Evolutionary conservation across 768 basidiomycete genomes (phyloP), one percentile per base, ranked within the genome.

Genomic region (Suillus clintonianus): DNA sequence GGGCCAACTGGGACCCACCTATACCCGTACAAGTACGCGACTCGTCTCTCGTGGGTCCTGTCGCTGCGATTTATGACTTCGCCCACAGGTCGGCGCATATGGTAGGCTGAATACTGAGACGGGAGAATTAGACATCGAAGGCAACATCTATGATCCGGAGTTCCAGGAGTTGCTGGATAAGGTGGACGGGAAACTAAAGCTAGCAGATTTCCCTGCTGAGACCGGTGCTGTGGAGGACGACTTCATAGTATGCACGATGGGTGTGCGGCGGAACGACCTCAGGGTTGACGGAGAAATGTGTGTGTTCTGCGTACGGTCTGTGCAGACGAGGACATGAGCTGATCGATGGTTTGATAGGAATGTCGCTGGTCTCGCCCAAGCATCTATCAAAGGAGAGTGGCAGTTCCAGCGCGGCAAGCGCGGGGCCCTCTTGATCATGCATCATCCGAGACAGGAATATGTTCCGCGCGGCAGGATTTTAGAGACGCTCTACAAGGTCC

Each of bases 1-100:
- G 72, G 70, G 66, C 73, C 11, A 76, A 68, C 55, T 77, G 72
- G 72, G 74, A 76, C 60, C 71, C 76, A 17, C 72, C 76, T 41
- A 70, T 68, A 55, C 69, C 66, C 42, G 64, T 76, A 66, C 69
- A 67, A 64, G 64, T 67, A 22, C 36, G 51, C 36, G 30, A 13
- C 57, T 24, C 3, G 9, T 47, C 41, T 50, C 55, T 58, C 63
- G 39, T 7, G 34, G 34, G 3, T 9, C 45, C n/a, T 37, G 45
- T 59, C 39, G 27, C 13, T 48, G 32, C 32, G 37, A 61, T 22
- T 17, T 45, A 15, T 45, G 3, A n/a, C 15, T 24, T 19, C 11
- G 5, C 32, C 6, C 17, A 19, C 15, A 74, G 75, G 73, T 74
- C 3, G 76, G 73, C 22, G 71, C 69, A 63, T 77, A 77, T 60